Conservation (phyloP, 2,329 filamentous ascomycete genomes). For the Helminthosporium solani region DNA sequence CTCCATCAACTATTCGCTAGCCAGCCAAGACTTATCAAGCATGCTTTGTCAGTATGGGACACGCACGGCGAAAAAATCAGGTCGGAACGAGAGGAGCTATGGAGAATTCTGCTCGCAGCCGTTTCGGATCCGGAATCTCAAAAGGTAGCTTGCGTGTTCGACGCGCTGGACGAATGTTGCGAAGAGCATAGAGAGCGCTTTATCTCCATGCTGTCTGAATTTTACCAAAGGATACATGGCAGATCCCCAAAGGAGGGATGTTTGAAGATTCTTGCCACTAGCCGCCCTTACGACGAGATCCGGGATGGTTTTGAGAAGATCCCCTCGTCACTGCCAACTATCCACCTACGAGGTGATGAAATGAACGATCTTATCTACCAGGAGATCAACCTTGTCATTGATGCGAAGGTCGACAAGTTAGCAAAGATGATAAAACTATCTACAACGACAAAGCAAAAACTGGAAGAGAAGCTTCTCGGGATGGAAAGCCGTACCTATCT, state of each 20-base stretch:
- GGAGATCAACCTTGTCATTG: constrained; percentile 39
- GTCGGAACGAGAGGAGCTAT: constrained; percentile 2
- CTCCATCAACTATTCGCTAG: constrained; percentile 12
- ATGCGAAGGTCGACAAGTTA: no score
- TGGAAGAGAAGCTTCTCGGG: no score
- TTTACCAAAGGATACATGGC: background rate
- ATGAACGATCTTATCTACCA: constrained; percentile 23
- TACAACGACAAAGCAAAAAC: no score
- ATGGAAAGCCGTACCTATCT: no score
- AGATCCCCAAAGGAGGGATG: constrained; percentile 33
- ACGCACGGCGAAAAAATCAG: constrained; percentile 1
- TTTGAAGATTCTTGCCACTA: constrained; percentile 40
- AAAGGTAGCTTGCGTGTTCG: constrained; percentile 23
- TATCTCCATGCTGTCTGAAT: constrained; percentile 11
- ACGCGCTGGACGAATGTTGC: constrained; percentile 39
- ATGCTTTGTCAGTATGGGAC: background rate
- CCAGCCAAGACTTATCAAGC: no score
- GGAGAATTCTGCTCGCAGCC: constrained; percentile 5
- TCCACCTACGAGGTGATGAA: constrained; percentile 22
- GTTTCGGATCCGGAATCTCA: constrained; percentile 4
- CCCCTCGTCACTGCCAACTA: constrained; percentile 4
- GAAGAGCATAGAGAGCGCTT: constrained; percentile 6
- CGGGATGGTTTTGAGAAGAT: constrained; percentile 13
- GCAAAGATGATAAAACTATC: no score
- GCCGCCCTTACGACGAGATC: constrained; percentile 31